A percentile compares a stretch with the other conserved stretches of the same genome.
phyloP scores from a whole-genome alignment of 2,329 filamentous ascomycete genomes.

The Chrysoporthe austroafricana region DNA sequence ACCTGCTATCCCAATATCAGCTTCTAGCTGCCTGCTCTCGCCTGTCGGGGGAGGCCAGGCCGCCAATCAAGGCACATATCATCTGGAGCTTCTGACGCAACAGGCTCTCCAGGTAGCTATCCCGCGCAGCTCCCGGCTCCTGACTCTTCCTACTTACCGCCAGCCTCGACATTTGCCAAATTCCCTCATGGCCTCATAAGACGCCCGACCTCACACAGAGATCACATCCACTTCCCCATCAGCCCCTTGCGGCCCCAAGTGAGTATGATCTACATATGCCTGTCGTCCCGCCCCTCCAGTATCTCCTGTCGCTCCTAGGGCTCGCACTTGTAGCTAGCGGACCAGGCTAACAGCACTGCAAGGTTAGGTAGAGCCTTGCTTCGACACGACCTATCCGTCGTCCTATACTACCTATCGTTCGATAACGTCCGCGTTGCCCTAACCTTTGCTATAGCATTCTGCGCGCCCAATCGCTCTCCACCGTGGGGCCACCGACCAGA shows the following conservation, averaged over 20 bases:
- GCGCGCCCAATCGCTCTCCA: not conserved
- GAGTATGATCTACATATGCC: not conserved
- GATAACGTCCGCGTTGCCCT: not conserved
- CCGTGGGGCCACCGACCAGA: not conserved
- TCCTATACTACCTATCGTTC: not conserved
- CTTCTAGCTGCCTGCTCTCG: not conserved
- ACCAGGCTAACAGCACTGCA: constrained; percentile 1
- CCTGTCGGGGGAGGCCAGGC: not conserved
- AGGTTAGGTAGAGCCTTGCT: not conserved
- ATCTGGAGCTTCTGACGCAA: constrained; percentile 28
- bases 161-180: not conserved
- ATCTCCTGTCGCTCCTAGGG: not conserved
- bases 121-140: constrained; percentile 12
- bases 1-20: constrained; percentile 13
- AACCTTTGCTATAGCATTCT: not conserved
- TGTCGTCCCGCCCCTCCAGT: not conserved
- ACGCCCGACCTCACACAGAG: not conserved
- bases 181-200: not conserved
- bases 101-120: constrained; percentile 21
- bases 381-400: not conserved
- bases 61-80: constrained; percentile 22
- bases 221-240: not conserved
- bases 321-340: not conserved
- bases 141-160: not conserved
- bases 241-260: not conserved